Conservation (phyloP, 2,329 filamentous ascomycete genomes). For the Curvularia spicifera region DNA sequence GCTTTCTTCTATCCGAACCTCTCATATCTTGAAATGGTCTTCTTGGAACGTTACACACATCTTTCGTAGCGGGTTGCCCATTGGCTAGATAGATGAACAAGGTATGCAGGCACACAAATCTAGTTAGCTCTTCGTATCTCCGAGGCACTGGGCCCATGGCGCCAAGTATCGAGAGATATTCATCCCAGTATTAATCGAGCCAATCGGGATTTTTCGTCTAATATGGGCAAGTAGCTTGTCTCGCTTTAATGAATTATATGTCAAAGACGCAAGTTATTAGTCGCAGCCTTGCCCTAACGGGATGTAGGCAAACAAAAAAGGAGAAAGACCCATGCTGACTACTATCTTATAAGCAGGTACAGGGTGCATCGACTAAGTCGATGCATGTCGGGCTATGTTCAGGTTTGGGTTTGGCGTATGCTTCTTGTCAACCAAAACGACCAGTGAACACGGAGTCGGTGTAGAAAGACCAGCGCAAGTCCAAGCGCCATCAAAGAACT, state of each 20-base stretch:
- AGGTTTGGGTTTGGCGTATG: background rate
- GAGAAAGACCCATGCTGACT: background rate
- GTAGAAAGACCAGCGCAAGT: background rate
- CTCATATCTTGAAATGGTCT: background rate
- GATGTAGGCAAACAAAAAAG: background rate
- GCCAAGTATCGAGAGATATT: background rate
- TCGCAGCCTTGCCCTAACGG: background rate
- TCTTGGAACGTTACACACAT: background rate
- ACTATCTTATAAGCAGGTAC: background rate
- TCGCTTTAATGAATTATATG: background rate
- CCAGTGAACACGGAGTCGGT: background rate
- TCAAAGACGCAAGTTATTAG: too few relatives aligned
- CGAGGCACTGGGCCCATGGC: constrained; percentile 7
- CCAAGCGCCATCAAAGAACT: background rate
- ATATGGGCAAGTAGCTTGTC: background rate
- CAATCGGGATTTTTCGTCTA: background rate
- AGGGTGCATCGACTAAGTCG: background rate
- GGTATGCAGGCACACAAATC: constrained; percentile 14
- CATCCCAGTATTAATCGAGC: background rate
- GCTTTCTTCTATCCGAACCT: background rate
- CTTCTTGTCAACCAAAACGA: background rate
- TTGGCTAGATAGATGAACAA: background rate
- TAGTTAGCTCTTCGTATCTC: constrained; percentile 7
- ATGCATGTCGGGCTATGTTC: background rate
- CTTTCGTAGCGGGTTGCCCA: background rate